These are phyloP conservation scores for Yamadazyma oceani DNA, from an alignment of 1,139 yeast genomes.

Conservation along the genomic window DNA sequence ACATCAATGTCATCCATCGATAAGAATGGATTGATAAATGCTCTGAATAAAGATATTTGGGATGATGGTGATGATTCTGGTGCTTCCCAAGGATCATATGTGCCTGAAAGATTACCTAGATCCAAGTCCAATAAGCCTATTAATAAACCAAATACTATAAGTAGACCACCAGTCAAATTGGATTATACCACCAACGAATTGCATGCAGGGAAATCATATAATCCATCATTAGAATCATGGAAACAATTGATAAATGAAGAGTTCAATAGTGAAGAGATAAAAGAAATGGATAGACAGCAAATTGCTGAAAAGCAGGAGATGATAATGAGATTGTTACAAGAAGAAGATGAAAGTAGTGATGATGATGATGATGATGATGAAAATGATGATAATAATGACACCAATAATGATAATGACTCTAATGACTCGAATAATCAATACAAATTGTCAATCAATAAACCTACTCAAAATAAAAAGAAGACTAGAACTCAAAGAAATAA, in stretches of 20 bases:
- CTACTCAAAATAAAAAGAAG: slow-evolving; percentile 69
- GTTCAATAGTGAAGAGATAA: slow-evolving; percentile 61
- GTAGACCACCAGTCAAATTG: slow-evolving; percentile 23
- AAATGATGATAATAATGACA: slow-evolving; percentile 43
- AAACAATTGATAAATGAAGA: slow-evolving; percentile 66
- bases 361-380: slow-evolving; percentile 53
- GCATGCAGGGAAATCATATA: slow-evolving; percentile 89
- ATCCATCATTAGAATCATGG: slow-evolving; percentile 89
- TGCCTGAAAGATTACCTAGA: slow-evolving; percentile 18
- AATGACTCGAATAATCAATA: slow-evolving; percentile 28
- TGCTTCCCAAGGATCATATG: slow-evolving; percentile 31
- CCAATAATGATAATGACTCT: slow-evolving; percentile 42
- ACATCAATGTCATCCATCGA: slow-evolving; percentile 53
- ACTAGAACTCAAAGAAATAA: slow-evolving; percentile 76
- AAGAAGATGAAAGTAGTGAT: slow-evolving; percentile 38
- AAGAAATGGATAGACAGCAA: slow-evolving; percentile 62
- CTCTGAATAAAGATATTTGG: slow-evolving; percentile 68
- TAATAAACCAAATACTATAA: slow-evolving; percentile 14
- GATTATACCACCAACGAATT: slow-evolving; percentile 12
- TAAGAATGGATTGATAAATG: slow-evolving; percentile 60
- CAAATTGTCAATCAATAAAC: slow-evolving; percentile 68
- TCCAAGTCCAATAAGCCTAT: slow-evolving; percentile 7
- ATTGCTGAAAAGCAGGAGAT: slow-evolving; percentile 61
- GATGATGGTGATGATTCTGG: slow-evolving; percentile 25
- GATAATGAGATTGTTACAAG: slow-evolving; percentile 63